Evolutionary conservation across 192 early-diverging fungal genomes (phyloP), one percentile per base, ranked within the genome.

Genomic region (Kickxella alabastrina): DNA sequence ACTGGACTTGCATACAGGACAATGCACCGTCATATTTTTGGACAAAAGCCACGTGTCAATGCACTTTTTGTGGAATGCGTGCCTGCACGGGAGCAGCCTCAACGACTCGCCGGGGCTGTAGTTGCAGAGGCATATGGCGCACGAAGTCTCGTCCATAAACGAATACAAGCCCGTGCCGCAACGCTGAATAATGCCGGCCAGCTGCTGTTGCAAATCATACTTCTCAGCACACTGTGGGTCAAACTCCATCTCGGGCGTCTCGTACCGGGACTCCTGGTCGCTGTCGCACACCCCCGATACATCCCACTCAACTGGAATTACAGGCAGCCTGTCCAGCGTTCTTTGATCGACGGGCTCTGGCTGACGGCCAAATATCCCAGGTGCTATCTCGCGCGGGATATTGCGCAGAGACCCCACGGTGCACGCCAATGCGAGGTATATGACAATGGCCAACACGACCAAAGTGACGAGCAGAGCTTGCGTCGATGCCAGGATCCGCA

Each of bases 41-140:
- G 82, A 80, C 10, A 86, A 57, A 46, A 92, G 65, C 90, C 90
- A 92, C 36, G 83, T 71, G 52, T 87, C 83, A 10, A 90, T 85
- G 56, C 90, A 92, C 8, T 83, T 69, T 37, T 77, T 78, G 62
- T 92, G 90, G 53, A 92, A 92, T 48, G 87, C 86, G 53, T 92
- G 90, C 14, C 62, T 75, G 58, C 90, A 92, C 51, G 75, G 80
- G 44, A 90, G 73, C 43, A 82, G 66, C 34, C 86, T 68, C 25
- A 92, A 49, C 18, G 79, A 62, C 17, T 88, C 87, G 26, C 80
- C 81, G 21, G 79, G 74, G 47, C 84, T 79, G 57, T 92, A 92
- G 7, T 65, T 54, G 40, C 70, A 65, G 14, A 92, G 55, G 54
- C 90, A 90, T 40, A 92, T 92, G 17, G 86, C 86, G 62, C 90